Conservation (phyloP, 2,329 filamentous ascomycete species). For the Lachnellula occidentalis region DNA sequence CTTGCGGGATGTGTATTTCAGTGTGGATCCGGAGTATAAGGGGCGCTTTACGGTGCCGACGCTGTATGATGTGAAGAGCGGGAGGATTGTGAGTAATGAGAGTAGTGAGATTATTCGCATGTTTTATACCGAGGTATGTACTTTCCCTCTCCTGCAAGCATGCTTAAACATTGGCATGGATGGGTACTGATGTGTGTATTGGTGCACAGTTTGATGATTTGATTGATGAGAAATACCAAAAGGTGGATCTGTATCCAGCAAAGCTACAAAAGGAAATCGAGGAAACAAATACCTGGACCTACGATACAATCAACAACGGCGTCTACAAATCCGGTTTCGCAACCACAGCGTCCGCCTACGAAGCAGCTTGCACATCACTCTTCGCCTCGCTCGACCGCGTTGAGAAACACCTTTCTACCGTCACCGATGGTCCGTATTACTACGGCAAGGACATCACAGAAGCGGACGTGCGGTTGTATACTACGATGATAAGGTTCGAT, state of each 20-base stretch:
- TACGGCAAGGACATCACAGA: conserved; percentile 75
- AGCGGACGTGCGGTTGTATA: conserved; percentile 69
- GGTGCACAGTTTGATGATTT: conserved; percentile 67
- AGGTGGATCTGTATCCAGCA: conserved; percentile 62
- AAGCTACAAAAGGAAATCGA: conserved; percentile 64
- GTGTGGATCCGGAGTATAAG: conserved; percentile 57
- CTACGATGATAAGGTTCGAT: conserved; percentile 62
- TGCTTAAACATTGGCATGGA: neutral
- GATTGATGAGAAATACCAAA: conserved; percentile 52
- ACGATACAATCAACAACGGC: conserved; percentile 66
- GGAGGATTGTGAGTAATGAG: conserved; percentile 77
- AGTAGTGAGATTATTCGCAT: conserved; percentile 80
- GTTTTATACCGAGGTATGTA: conserved; percentile 69
- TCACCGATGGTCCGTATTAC: conserved; percentile 57
- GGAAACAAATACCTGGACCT: conserved; percentile 73
- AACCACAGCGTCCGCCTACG: conserved; percentile 76
- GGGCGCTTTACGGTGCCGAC: conserved; percentile 67
- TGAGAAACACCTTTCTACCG: conserved; percentile 58
- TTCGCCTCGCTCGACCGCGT: conserved; percentile 73
- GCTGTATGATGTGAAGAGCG: conserved; percentile 58
- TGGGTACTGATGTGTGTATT: neutral
- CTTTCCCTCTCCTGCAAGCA: conserved; percentile 19
- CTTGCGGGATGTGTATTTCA: conserved; percentile 62
- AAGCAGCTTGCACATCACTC: conserved; percentile 62
- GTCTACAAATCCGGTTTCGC: conserved; percentile 79